A percentile compares a stretch with the other conserved stretches of the same genome.
Evolutionary conservation across 1,284 basidiomycete genomes (phyloP).

Genomic region (Ustilago tritici): DNA sequence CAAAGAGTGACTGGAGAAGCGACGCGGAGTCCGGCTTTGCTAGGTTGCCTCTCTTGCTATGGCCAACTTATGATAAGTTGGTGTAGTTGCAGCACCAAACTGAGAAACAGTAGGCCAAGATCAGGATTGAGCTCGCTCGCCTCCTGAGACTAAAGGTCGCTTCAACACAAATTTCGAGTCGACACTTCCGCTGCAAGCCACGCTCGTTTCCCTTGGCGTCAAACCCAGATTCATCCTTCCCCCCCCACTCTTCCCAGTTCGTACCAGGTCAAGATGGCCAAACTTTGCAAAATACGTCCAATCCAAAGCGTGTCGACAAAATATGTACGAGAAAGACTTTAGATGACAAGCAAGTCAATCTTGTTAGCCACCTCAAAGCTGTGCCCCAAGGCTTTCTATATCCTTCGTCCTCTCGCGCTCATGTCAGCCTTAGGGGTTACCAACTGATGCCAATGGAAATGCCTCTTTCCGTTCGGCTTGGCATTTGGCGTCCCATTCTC

Average conservation of each 20-base stretch:
- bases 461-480: conserved; percentile 1
- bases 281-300: too few relatives aligned
- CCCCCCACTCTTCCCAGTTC: too few relatives aligned
- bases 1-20: neutral
- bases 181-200: conserved; percentile 35
- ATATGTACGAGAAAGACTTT: too few relatives aligned
- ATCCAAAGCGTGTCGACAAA: too few relatives aligned
- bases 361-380: too few relatives aligned
- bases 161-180: neutral
- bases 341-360: too few relatives aligned
- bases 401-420: too few relatives aligned
- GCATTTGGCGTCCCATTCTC: conserved; percentile 1
- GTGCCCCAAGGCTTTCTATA: too few relatives aligned
- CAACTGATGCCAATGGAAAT: neutral
- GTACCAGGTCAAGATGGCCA: too few relatives aligned
- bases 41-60: neutral
- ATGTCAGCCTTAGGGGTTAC: too few relatives aligned
- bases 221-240: neutral
- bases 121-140: neutral
- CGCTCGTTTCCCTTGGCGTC: conserved; percentile 4
- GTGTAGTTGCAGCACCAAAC: neutral
- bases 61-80: neutral
- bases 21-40: neutral
- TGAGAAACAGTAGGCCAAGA: neutral
- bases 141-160: neutral